Base-by-base conservation (phyloP, 495 filamentous ascomycete genomes). In the Talaromyces ruber region DNA sequence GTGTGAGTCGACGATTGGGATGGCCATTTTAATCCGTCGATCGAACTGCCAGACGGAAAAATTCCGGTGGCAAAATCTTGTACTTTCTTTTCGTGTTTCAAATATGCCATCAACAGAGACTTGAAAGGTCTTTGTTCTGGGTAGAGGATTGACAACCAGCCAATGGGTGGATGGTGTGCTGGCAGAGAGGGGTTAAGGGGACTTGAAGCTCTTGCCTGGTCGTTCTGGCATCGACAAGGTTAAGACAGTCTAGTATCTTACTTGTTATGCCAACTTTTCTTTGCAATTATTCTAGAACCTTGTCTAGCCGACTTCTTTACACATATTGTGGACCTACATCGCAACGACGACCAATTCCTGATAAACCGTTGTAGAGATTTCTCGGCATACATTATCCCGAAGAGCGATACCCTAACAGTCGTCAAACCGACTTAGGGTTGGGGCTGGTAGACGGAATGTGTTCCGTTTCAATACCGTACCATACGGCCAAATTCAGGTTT, bases 1-100 rank as follows among this genome's bases (percentile, higher is more conserved):
- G 77, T 97, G 92, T 8, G 91, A 87, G 75, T 96, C 92, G 60
- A 96, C 79, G 59, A 92, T 82, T 47, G 71, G 73, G 30, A 67
- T 71, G 4, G 69, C 51, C 71, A 73, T 74, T 43, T 11, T 59
- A 18, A 34, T n/a, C 5, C 9, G 43, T n/a, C 11, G 26, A 37
- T 21, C 25, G 6, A 3, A 32, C 29, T 16, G 21, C 6, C 1
- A 50, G 43, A 50, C 7, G 30, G 11, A 34, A 3, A 11, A 11
- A 34, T 34, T 12, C 14, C 34, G 34, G 6, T n/a, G n/a, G n/a
- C n/a, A n/a, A n/a, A n/a, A n/a, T n/a, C n/a, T n/a, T n/a, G n/a
- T n/a, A n/a, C n/a, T n/a, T n/a, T n/a, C n/a, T n/a, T n/a, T 16
- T 39, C 34, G 14, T 39, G 34, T 1, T 16, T 16, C 14, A 14